A percentile compares a stretch with the other conserved stretches of the same genome.
Evolutionary conservation across 352 stramenopile genomes (phyloP).

Genomic region (Globisporangium uncinulatum): DNA sequence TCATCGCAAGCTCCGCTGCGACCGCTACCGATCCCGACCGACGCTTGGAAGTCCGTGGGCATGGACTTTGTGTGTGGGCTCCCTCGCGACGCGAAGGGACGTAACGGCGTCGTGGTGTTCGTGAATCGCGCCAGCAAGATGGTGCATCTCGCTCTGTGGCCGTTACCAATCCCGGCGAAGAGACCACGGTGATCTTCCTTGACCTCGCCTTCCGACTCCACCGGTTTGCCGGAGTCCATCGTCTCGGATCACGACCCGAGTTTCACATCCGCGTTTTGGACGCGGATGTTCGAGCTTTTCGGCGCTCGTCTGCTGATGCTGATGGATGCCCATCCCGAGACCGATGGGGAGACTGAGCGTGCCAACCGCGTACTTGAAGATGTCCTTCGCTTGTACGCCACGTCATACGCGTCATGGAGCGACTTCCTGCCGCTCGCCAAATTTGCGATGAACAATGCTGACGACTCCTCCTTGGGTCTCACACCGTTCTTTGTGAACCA

Average conservation of each 20-base stretch:
- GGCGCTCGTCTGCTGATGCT: conserved; percentile 2
- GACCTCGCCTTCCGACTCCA: conserved; percentile 19
- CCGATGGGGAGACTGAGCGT: conserved; percentile 11
- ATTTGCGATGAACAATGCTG: conserved; percentile 19
- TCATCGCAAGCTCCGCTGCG: neutral
- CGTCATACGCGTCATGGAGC: conserved; percentile 13
- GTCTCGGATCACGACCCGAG: conserved; percentile 13
- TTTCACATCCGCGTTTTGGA: conserved; percentile 7
- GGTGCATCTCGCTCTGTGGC: conserved; percentile 16
- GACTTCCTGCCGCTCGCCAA: conserved; percentile 16
- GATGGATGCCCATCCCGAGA: conserved; percentile 9
- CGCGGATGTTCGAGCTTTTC: neutral
- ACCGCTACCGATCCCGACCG: neutral
- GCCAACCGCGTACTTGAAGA: conserved; percentile 3
- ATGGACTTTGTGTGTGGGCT: conserved; percentile 8
- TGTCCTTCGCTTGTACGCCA: neutral
- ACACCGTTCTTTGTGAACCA: conserved; percentile 16
- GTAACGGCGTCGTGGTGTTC: conserved; percentile 18
- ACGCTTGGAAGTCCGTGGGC: neutral
- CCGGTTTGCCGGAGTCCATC: conserved; percentile 12
- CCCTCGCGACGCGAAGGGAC: neutral
- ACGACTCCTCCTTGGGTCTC: conserved; percentile 14
- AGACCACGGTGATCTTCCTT: conserved; percentile 18
- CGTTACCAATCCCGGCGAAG: conserved; percentile 10
- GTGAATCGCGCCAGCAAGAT: conserved; percentile 29